These are phyloP conservation scores for Penicillium sp. DNA, from an alignment of 2,329 filamentous ascomycete genomes.

Conservation along the genomic window DNA sequence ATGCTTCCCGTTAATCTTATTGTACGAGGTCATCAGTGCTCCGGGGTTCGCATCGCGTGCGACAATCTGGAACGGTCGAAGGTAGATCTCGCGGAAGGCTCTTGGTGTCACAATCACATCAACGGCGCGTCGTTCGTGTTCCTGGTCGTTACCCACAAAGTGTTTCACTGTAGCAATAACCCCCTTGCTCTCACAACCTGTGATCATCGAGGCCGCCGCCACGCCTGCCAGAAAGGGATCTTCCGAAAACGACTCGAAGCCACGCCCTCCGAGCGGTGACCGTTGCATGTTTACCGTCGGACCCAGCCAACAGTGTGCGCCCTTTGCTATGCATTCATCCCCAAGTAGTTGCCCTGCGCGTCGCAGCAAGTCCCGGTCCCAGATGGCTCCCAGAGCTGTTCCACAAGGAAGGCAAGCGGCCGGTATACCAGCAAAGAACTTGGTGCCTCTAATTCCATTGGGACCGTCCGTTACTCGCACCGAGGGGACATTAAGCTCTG, in stretches of 20 bases:
- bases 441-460: slow-evolving; percentile 70
- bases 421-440: slow-evolving; percentile 69
- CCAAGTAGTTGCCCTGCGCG: slow-evolving; percentile 73
- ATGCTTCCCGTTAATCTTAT: slow-evolving; percentile 58
- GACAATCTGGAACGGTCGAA: slow-evolving; percentile 67
- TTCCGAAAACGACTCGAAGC: slow-evolving; percentile 85
- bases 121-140: slow-evolving; percentile 49
- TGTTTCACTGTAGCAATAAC: slow-evolving; percentile 81
- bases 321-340: slow-evolving; percentile 72
- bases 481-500: slow-evolving; percentile 65
- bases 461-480: slow-evolving; percentile 72
- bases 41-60: slow-evolving; percentile 59
- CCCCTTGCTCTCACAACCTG: slow-evolving; percentile 74
- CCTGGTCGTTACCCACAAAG: slow-evolving; percentile 53
- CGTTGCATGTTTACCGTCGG: slow-evolving; percentile 83
- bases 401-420: slow-evolving; percentile 80
- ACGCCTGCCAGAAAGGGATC: slow-evolving; percentile 72
- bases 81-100: slow-evolving; percentile 67
- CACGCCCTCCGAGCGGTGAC: slow-evolving; percentile 77
- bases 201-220: slow-evolving; percentile 68
- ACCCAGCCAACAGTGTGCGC: slow-evolving; percentile 73
- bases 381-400: slow-evolving; percentile 77
- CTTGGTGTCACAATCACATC: slow-evolving; percentile 53
- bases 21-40: slow-evolving; percentile 66
- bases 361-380: slow-evolving; percentile 72